phyloP scores from a whole-genome alignment of 495 filamentous ascomycete species.

The Annulohypoxylon maeteangense region DNA sequence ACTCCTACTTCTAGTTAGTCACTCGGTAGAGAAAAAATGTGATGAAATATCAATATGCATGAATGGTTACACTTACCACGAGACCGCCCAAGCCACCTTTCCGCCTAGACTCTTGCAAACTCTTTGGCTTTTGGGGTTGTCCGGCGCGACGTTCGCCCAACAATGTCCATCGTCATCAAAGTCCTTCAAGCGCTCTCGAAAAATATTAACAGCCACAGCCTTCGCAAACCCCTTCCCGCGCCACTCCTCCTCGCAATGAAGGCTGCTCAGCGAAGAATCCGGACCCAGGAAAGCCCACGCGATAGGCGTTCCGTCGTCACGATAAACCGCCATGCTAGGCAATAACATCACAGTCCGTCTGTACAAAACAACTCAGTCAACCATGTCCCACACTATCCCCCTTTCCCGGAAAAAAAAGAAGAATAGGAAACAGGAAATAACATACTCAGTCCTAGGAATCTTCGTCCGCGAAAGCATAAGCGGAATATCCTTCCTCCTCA shows the following conservation, averaged over 20 bases:
- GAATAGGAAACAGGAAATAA: constrained; percentile 25
- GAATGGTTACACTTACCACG: constrained; percentile 53
- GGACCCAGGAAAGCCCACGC: constrained; percentile 58
- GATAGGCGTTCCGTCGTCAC: constrained; percentile 50
- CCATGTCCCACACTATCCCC: neutral
- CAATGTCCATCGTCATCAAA: constrained; percentile 54
- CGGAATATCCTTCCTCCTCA: constrained; percentile 47
- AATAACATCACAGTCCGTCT: constrained; percentile 52
- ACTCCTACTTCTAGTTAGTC: constrained; percentile 33
- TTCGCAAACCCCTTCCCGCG: constrained; percentile 58
- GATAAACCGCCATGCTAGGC: constrained; percentile 49
- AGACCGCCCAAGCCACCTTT: constrained; percentile 48
- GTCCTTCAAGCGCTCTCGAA: constrained; percentile 50
- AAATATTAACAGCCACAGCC: constrained; percentile 53
- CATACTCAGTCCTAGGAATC: constrained; percentile 52
- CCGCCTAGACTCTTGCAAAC: constrained; percentile 59
- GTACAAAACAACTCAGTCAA: neutral
- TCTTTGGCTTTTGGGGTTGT: constrained; percentile 54
- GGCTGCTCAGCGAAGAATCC: constrained; percentile 42
- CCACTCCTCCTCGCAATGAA: constrained; percentile 52
- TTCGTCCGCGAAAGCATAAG: constrained; percentile 49
- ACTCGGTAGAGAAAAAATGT: neutral
- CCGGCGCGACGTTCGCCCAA: constrained; percentile 56
- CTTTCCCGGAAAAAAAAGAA: neutral
- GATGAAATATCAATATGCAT: constrained; percentile 3